A percentile compares a stretch with the other conserved stretches of the same genome.
These are phyloP conservation scores for Penicillium turbatum DNA, from an alignment of 495 filamentous ascomycete species.

Conservation along the genomic window DNA sequence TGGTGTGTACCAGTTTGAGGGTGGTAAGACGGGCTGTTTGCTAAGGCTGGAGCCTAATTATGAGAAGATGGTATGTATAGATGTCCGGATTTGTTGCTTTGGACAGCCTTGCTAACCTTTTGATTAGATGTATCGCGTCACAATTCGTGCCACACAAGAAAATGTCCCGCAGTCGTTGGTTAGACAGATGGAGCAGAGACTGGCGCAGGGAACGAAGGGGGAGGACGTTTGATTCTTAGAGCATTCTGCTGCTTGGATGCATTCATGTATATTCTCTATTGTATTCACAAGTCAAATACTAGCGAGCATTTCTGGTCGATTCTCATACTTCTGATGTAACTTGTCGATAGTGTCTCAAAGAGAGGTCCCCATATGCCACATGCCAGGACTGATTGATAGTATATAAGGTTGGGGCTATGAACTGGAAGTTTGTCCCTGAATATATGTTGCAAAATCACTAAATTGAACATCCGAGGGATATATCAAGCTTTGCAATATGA, in stretches of 20 bases:
- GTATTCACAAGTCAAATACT: conserved; percentile 20
- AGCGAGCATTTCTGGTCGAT: conserved; percentile 13
- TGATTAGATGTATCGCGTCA: conserved; percentile 86
- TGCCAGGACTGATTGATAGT: no score
- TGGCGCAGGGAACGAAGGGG: conserved; percentile 51
- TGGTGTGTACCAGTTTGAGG: conserved; percentile 78
- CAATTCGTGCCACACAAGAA: conserved; percentile 92
- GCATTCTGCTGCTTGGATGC: conserved; percentile 6
- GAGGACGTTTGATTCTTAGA: conserved; percentile 2
- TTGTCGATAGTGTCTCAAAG: no score
- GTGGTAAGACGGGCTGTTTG: conserved; percentile 90
- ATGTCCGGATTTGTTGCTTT: not conserved
- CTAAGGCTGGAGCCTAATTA: conserved; percentile 94
- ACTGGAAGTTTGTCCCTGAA: no score
- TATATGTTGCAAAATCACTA: no score
- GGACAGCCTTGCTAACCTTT: conserved; percentile 5
- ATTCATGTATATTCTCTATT: conserved; percentile 25
- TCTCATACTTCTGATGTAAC: not conserved
- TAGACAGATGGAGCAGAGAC: conserved; percentile 79
- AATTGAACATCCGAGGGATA: no score
- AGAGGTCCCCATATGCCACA: no score
- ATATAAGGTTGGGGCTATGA: no score
- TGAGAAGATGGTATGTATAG: conserved; percentile 64
- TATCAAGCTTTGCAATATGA: no score
- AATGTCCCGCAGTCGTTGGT: conserved; percentile 72